phyloP scores from a whole-genome alignment of 768 basidiomycete genomes.

The Cyclocybe aegerita region DNA sequence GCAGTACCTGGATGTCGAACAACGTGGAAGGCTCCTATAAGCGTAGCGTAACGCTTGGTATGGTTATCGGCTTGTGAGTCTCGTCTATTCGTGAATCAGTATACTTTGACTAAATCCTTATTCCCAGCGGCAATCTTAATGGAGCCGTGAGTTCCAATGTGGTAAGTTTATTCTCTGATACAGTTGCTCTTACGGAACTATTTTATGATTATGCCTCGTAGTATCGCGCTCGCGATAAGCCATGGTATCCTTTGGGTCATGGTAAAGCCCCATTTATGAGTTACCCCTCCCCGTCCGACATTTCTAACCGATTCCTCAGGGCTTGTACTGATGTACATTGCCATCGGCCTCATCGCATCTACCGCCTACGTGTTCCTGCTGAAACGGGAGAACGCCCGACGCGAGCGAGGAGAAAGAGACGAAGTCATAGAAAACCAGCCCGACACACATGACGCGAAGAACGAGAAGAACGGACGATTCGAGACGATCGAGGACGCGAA shows the following conservation, averaged over 20 bases:
- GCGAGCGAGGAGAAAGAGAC: constrained; percentile 67
- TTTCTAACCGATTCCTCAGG: constrained; percentile 30
- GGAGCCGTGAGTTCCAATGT: constrained; percentile 79
- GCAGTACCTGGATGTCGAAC: constrained; percentile 59
- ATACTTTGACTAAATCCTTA: not conserved
- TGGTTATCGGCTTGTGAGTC: constrained; percentile 63
- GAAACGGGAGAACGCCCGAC: constrained; percentile 59
- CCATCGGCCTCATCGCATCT: constrained; percentile 55
- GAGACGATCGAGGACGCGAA: constrained; percentile 63
- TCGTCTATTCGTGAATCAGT: not conserved
- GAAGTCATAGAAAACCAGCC: constrained; percentile 60
- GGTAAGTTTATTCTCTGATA: constrained; percentile 37
- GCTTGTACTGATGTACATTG: constrained; percentile 73
- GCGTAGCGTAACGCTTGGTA: constrained; percentile 67
- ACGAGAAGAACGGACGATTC: constrained; percentile 56
- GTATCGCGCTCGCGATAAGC: constrained; percentile 65
- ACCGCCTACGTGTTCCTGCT: constrained; percentile 40
- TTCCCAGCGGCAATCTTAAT: constrained; percentile 63
- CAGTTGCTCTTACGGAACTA: not conserved
- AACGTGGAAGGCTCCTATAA: constrained; percentile 79
- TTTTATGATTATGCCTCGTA: constrained; percentile 18
- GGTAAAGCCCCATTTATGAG: constrained; percentile 14
- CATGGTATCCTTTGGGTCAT: constrained; percentile 57
- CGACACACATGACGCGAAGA: constrained; percentile 26
- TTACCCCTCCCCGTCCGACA: not conserved